Base-by-base conservation (phyloP, 371 early-diverging fungal species). In the Cokeromyces recurvatus region DNA sequence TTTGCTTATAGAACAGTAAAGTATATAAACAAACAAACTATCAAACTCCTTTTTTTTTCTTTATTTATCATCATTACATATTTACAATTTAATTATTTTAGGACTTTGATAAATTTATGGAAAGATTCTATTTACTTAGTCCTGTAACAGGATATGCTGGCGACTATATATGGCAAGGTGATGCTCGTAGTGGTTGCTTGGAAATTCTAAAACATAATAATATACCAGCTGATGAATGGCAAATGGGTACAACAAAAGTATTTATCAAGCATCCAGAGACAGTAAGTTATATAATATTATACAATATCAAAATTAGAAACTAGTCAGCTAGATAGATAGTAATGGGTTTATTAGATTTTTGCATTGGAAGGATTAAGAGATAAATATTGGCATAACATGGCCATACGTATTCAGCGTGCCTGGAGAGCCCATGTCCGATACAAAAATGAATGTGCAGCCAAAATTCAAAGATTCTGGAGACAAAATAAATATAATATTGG, bases 231-330 rank as follows among this genome's bases (percentile, higher is more conserved):
- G 87, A 90, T 29, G 95, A 96, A 66, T 97, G 96, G 96, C 97
- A 97, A 69, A 77, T 95, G 57, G 97, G 96, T 40, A 83, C 82
- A 4, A 86, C 86, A 53, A 95, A 96, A 68, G 87, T 89, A n/a
- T 98, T 97, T 62, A 92, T 98, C 64, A 87, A 95, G 37, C 86
- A 87, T 36, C 97, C 97, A 14, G 97, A 98, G 65, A 92, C 92
- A 8, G 77, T 77, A 64, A 53, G 59, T 46, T 8, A 11, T 29
- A n/a, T n/a, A n/a, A n/a, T n/a, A n/a, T n/a, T n/a, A n/a, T n/a
- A n/a, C n/a, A n/a, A n/a, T n/a, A n/a, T n/a, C n/a, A n/a, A n/a
- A n/a, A n/a, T n/a, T n/a, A n/a, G n/a, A n/a, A n/a, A n/a, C n/a
- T n/a, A n/a, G n/a, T n/a, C n/a, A n/a, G n/a, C n/a, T n/a, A n/a